Percentiles rank a stretch among this genome's conserved stretches.
Conservation (phyloP, 2,329 filamentous ascomycete species). For the Dothiorella sarmentorum region DNA sequence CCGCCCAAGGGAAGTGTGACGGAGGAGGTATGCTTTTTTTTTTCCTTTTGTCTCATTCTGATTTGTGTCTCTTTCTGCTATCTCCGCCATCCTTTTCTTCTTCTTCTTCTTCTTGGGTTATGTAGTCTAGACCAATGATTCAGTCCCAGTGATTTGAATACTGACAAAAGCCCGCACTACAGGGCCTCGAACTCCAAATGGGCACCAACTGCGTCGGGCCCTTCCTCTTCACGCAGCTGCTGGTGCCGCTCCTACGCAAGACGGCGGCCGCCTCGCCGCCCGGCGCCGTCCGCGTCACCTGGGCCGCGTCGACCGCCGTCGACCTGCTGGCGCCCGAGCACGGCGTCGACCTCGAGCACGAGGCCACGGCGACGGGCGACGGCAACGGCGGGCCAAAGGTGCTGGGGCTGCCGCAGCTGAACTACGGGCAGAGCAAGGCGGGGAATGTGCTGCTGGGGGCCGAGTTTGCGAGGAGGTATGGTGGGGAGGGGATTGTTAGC, state of each 20-base stretch:
- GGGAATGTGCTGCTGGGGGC: conserved; percentile 29
- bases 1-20: conserved; percentile 27
- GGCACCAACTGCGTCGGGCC: conserved; percentile 42
- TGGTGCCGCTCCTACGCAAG: conserved; percentile 34
- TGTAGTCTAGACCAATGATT: too few species aligned
- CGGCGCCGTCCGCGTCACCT: conserved; percentile 37
- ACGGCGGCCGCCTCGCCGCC: conserved; percentile 28
- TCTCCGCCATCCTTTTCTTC: background rate
- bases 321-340: conserved; percentile 17
- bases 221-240: conserved; percentile 39
- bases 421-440: conserved; percentile 28
- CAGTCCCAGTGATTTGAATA: too few species aligned
- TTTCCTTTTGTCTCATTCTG: background rate
- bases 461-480: conserved; percentile 23
- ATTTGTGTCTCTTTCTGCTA: background rate
- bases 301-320: conserved; percentile 26
- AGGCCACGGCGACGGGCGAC: too few species aligned
- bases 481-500: conserved; percentile 24
- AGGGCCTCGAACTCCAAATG: conserved; percentile 32
- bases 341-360: conserved; percentile 20
- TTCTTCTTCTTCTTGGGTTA: background rate
- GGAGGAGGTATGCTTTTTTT: conserved; percentile 4
- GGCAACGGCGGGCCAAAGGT: background rate
- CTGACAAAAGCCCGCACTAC: background rate
- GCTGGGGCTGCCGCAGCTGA: conserved; percentile 2